A percentile compares a stretch with the other conserved stretches of the same genome.
Evolutionary conservation across 768 basidiomycete genomes (phyloP).

Genomic region (Infundibulicybe gibba): DNA sequence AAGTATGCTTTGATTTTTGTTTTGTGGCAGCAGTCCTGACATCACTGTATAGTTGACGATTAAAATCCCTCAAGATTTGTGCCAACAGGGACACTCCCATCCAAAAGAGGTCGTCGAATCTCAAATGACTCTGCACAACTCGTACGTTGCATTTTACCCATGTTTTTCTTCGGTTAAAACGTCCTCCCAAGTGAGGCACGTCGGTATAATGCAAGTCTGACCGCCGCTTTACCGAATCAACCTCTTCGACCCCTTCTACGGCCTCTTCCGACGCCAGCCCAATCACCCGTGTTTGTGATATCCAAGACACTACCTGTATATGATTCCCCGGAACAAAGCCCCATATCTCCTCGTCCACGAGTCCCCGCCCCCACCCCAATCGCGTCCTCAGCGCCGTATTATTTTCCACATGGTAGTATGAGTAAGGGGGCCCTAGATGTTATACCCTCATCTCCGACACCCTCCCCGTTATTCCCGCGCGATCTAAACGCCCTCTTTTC

Average conservation of each 20-base stretch:
- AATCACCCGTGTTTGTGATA: slow-evolving; percentile 33
- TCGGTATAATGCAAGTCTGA: slow-evolving; percentile 34
- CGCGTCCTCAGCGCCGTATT: not conserved
- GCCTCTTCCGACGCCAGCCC: slow-evolving; percentile 43
- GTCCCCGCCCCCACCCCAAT: slow-evolving; percentile 16
- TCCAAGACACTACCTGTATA: slow-evolving; percentile 12
- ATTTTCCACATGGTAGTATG: too few species aligned
- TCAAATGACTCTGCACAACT: slow-evolving; percentile 40
- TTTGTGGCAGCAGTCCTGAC: not conserved
- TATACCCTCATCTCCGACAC: slow-evolving; percentile 22
- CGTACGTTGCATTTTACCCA: slow-evolving; percentile 28
- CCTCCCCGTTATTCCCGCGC: slow-evolving; percentile 45
- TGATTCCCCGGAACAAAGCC: slow-evolving; percentile 20
- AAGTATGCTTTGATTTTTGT: slow-evolving; percentile 25
- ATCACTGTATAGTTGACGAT: slow-evolving; percentile 27
- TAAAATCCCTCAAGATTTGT: slow-evolving; percentile 40
- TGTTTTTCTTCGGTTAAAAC: slow-evolving; percentile 2
- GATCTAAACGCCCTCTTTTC: slow-evolving; percentile 40
- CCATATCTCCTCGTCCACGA: slow-evolving; percentile 22
- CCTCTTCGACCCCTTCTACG: slow-evolving; percentile 49
- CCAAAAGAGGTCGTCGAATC: slow-evolving; percentile 39
- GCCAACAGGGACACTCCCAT: slow-evolving; percentile 34
- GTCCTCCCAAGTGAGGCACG: slow-evolving; percentile 38
- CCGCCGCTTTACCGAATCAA: slow-evolving; percentile 31
- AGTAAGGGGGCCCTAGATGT: too few species aligned